Conservation (phyloP, 1,284 basidiomycete species). For the Cryptococcus neoformans region DNA sequence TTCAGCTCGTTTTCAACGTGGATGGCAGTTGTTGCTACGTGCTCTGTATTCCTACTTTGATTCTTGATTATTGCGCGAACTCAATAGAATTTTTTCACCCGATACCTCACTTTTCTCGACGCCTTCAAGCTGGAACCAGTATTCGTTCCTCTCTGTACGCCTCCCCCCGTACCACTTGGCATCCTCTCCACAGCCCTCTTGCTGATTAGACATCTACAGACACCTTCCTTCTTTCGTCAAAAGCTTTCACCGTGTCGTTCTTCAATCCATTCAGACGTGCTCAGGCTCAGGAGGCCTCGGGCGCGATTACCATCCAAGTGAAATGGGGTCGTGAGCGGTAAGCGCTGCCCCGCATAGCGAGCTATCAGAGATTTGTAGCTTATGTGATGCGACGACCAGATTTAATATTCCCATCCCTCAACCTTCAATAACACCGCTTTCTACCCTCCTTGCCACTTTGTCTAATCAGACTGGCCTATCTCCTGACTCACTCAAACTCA, state of each 20-base stretch:
- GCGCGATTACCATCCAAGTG: slow-evolving; percentile 39
- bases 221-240: slow-evolving; percentile 19
- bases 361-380: too few species aligned
- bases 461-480: slow-evolving; percentile 43
- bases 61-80: too few species aligned
- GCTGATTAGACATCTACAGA: too few species aligned
- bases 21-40: too few species aligned
- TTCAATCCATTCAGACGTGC: slow-evolving; percentile 47
- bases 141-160: neutral
- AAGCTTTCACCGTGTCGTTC: slow-evolving; percentile 37
- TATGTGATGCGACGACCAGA: slow-evolving; percentile 16
- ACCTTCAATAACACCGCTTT: slow-evolving; percentile 41
- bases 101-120: neutral
- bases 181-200: too few species aligned
- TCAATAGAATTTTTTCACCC: too few species aligned
- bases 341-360: slow-evolving; percentile 4
- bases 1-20: too few species aligned
- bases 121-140: neutral
- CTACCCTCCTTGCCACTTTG: slow-evolving; percentile 42
- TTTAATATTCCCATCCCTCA: slow-evolving; percentile 50
- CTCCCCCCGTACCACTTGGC: too few species aligned
- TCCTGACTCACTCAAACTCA: slow-evolving; percentile 40
- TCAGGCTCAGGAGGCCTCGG: slow-evolving; percentile 35
- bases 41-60: too few species aligned
- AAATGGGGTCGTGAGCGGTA: slow-evolving; percentile 47